Conservation (phyloP, 108 stramenopile genomes). For the Pseudonitzschia multistriata region DNA sequence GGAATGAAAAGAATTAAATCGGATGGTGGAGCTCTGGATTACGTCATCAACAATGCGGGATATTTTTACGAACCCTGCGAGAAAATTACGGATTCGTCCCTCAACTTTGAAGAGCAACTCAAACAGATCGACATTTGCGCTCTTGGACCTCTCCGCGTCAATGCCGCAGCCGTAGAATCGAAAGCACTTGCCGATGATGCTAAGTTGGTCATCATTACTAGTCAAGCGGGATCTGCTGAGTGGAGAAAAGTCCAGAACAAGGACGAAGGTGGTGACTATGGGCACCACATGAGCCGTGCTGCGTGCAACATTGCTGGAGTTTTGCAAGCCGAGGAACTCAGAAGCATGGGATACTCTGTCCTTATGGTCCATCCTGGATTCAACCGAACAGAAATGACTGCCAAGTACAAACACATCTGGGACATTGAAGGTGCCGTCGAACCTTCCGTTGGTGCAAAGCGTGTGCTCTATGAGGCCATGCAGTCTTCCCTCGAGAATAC, state of each 20-base stretch:
- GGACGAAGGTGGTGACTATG: conserved; percentile 79
- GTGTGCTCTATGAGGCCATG: conserved; percentile 79
- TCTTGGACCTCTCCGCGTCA: conserved; percentile 84
- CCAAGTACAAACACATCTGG: conserved; percentile 88
- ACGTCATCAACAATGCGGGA: conserved; percentile 87
- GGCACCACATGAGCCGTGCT: conserved; percentile 92
- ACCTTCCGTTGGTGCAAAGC: conserved; percentile 73
- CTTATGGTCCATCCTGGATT: conserved; percentile 88
- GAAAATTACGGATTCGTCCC: conserved; percentile 57
- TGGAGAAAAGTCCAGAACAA: conserved; percentile 83
- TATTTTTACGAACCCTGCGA: conserved; percentile 84
- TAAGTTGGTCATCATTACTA: conserved; percentile 84
- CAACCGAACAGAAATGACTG: conserved; percentile 91
- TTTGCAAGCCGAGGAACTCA: conserved; percentile 80
- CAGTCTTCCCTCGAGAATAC: conserved; percentile 61
- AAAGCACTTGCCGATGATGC: conserved; percentile 71
- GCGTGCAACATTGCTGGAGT: conserved; percentile 88
- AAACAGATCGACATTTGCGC: conserved; percentile 90
- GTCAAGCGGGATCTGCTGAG: conserved; percentile 85
- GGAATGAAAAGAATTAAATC: conserved; percentile 60
- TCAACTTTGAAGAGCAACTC: conserved; percentile 87
- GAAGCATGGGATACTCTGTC: conserved; percentile 73
- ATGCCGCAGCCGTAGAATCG: conserved; percentile 59
- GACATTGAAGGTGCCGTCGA: conserved; percentile 86
- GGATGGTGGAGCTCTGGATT: conserved; percentile 73